Conservation (phyloP, 257 asterid genomes). For the Marsdenia floribunda region DNA sequence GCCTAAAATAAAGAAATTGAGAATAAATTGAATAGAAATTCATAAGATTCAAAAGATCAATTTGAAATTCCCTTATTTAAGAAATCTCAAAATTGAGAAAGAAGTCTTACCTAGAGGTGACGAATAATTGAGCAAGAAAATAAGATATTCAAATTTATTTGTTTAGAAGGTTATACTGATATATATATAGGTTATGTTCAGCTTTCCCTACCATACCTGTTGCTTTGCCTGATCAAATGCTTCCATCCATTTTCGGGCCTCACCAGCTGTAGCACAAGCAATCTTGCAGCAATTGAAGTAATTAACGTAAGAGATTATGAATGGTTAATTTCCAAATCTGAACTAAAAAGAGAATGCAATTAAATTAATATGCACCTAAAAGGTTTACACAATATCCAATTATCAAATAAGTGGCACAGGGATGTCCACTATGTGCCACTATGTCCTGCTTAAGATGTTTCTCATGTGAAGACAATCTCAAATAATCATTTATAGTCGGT, state of each 20-base stretch:
- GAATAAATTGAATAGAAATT: constrained; percentile 24
- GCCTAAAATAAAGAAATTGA: constrained; percentile 44
- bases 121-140: background rate
- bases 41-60: background rate
- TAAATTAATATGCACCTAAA: background rate
- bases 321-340: background rate
- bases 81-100: background rate
- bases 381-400: background rate
- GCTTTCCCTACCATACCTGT: constrained; percentile 48
- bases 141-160: background rate
- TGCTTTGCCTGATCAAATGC: constrained; percentile 96
- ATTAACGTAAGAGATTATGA: constrained; percentile 8
- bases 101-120: background rate
- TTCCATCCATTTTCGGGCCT: constrained; percentile 88
- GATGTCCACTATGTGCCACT: background rate
- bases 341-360: background rate
- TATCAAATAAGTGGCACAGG: background rate
- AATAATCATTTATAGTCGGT: background rate
- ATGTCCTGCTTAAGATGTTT: background rate
- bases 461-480: background rate
- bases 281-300: constrained; percentile 53
- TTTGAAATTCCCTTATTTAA: constrained; percentile 6
- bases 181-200: constrained; percentile 1
- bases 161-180: background rate
- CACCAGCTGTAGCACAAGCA: constrained; percentile 89